phyloP scores from a whole-genome alignment of 345 rosid genomes.

The Melaleuca quinquenervia region DNA sequence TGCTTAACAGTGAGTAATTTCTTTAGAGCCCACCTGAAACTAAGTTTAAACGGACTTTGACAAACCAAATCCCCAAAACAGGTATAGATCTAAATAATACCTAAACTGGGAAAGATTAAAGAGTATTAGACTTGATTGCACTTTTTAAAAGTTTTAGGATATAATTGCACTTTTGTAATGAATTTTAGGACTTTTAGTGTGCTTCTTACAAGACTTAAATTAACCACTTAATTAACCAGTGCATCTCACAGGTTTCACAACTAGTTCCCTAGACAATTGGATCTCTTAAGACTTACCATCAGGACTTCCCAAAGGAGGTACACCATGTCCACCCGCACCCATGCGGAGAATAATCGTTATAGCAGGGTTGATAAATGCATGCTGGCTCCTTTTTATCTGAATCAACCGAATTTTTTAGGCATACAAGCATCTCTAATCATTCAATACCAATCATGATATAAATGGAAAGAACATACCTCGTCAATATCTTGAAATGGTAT shows the following conservation, averaged over 20 bases:
- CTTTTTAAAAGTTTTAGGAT: too few relatives aligned
- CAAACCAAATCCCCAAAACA: background rate
- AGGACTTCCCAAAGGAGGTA: conserved; percentile 96
- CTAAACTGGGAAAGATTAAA: background rate
- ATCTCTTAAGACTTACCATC: conserved; percentile 57
- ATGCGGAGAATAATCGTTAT: conserved; percentile 82
- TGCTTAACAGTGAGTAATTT: background rate
- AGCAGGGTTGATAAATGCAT: conserved; percentile 95
- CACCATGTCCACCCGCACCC: conserved; percentile 99
- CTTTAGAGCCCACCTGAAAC: background rate
- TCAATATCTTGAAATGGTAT: conserved; percentile 94
- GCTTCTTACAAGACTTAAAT: background rate
- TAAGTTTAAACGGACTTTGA: background rate
- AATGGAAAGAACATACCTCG: conserved; percentile 40
- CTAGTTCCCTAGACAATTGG: background rate
- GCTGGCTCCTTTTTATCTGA: conserved; percentile 92
- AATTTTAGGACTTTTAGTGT: too few relatives aligned
- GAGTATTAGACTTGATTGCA: background rate
- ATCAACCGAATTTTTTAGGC: background rate
- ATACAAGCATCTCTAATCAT: background rate
- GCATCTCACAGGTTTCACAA: background rate
- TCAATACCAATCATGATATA: background rate
- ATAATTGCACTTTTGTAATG: too few relatives aligned
- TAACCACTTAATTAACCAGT: background rate
- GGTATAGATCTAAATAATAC: background rate